Evolutionary conservation across 169 alveolate species (phyloP).

Genomic region (Perkinsus chesapeaki): DNA sequence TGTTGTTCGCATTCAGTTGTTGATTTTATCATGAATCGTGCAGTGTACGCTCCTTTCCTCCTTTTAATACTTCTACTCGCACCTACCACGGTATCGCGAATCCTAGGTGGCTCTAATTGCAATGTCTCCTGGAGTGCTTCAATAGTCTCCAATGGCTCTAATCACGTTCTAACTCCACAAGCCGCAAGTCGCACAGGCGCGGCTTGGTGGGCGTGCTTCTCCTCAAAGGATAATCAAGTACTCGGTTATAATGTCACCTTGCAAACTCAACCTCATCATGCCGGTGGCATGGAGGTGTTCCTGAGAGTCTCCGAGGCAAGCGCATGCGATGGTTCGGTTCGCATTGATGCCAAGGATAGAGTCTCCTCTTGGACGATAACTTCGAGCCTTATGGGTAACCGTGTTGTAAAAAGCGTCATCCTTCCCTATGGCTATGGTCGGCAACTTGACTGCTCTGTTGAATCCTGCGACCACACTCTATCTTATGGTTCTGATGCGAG

Average conservation of each 20-base stretch:
- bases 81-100: too few relatives aligned
- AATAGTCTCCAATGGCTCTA: background rate
- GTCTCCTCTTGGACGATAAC: background rate
- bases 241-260: background rate
- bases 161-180: background rate
- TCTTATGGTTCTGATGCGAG: background rate
- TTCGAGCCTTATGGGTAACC: background rate
- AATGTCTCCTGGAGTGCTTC: background rate
- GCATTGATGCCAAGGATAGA: background rate
- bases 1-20: too few relatives aligned
- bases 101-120: background rate
- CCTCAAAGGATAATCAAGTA: background rate
- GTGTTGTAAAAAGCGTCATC: background rate
- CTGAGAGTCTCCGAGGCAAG: background rate
- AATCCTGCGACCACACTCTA: background rate
- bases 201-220: background rate
- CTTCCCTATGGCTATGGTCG: background rate
- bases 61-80: too few relatives aligned
- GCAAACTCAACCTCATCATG: background rate
- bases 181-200: background rate
- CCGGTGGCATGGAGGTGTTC: background rate
- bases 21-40: too few relatives aligned
- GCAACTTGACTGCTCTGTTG: background rate
- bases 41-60: too few relatives aligned
- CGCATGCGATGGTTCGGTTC: background rate